Evolutionary conservation across 2,329 filamentous ascomycete genomes (phyloP).

Genomic region (Aspergillus neotritici): DNA sequence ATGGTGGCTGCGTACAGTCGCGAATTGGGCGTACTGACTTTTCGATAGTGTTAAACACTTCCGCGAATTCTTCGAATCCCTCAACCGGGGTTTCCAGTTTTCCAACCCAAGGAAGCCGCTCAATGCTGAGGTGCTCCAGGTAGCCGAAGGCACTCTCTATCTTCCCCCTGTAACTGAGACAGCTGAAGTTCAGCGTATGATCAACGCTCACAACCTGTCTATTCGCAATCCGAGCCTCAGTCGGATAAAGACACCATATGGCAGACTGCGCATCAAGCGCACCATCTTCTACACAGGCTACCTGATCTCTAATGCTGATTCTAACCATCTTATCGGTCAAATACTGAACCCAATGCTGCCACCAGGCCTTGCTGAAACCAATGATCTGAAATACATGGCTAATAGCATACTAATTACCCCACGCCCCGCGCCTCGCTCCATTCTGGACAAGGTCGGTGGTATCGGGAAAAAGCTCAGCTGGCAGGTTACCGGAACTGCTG

Average conservation of each 20-base stretch:
- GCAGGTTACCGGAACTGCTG: slow-evolving; percentile 72
- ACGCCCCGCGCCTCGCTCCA: slow-evolving; percentile 63
- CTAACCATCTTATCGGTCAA: slow-evolving; percentile 60
- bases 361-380: slow-evolving; percentile 52
- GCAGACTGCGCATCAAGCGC: slow-evolving; percentile 68
- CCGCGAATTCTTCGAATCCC: slow-evolving; percentile 71
- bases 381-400: slow-evolving; percentile 72
- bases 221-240: slow-evolving; percentile 29
- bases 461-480: slow-evolving; percentile 78
- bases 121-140: slow-evolving; percentile 74
- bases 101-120: slow-evolving; percentile 59
- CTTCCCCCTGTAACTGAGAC: slow-evolving; percentile 76
- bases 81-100: slow-evolving; percentile 59
- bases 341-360: slow-evolving; percentile 59
- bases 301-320: slow-evolving; percentile 67
- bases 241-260: slow-evolving; percentile 38
- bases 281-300: slow-evolving; percentile 91
- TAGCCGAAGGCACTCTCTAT: slow-evolving; percentile 66
- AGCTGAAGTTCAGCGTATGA: slow-evolving; percentile 78
- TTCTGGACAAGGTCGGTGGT: slow-evolving; percentile 79
- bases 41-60: slow-evolving; percentile 64
- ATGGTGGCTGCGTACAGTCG: neutral
- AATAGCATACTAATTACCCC: slow-evolving; percentile 90
- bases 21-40: slow-evolving; percentile 11
- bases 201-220: slow-evolving; percentile 72